phyloP scores from a whole-genome alignment of 179 eudicot species.

The Silene coronaria region DNA sequence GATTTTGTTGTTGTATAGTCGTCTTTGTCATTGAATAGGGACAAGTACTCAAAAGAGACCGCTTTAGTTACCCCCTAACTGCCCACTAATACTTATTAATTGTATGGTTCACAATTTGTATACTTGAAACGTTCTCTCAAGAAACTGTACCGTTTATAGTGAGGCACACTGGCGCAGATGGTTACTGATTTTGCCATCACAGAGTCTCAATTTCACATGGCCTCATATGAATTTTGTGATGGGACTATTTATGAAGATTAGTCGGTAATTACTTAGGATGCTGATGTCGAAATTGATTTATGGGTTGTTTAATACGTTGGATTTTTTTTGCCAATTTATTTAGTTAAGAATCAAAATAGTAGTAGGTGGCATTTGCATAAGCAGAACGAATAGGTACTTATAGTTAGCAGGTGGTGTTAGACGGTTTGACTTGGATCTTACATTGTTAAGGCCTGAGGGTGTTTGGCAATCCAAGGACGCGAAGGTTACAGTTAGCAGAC shows the following conservation, averaged over 20 bases:
- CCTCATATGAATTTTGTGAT: not conserved
- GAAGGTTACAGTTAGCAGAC: not conserved
- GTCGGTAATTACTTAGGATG: not conserved
- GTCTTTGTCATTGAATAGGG: constrained; percentile 9
- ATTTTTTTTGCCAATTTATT: not conserved
- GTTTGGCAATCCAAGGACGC: not conserved
- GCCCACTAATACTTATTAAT: not conserved
- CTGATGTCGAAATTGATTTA: not conserved
- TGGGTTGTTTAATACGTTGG: not conserved
- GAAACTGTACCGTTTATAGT: not conserved
- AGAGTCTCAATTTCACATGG: not conserved
- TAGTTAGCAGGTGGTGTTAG: not conserved
- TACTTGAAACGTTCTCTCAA: not conserved
- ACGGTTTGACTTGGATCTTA: constrained; percentile 2
- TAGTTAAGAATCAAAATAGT: not conserved
- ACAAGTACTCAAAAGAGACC: not conserved
- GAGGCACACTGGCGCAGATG: no score
- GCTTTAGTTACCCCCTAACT: not conserved
- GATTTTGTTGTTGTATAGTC: not conserved
- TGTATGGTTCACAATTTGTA: not conserved
- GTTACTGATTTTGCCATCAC: not conserved
- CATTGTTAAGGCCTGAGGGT: not conserved
- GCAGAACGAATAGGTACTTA: not conserved
- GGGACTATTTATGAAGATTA: not conserved
- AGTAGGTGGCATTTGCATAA: not conserved